Evolutionary conservation across 2,329 filamentous ascomycete genomes (phyloP).

Genomic region (Pseudogymnoascus sp.): DNA sequence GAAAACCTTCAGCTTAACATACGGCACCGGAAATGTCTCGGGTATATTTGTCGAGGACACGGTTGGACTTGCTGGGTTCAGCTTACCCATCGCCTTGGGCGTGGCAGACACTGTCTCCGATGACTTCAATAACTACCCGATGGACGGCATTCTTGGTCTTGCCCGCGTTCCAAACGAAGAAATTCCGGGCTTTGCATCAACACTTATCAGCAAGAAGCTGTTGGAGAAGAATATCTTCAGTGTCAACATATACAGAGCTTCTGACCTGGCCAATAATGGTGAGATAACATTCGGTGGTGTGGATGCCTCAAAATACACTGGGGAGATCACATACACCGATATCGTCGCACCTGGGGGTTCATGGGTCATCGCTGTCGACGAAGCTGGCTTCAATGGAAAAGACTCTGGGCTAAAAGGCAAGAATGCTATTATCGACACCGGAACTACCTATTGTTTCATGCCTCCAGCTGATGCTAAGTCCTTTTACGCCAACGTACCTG

Average conservation of each 20-base stretch:
- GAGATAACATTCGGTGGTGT: constrained; percentile 69
- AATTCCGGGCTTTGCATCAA: constrained; percentile 60
- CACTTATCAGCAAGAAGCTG: constrained; percentile 47
- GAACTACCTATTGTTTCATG: constrained; percentile 72
- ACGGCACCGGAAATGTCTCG: constrained; percentile 65
- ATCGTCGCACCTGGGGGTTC: constrained; percentile 46
- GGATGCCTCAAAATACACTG: constrained; percentile 59
- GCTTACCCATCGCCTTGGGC: constrained; percentile 60
- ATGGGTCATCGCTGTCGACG: constrained; percentile 68
- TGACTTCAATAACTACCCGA: constrained; percentile 70
- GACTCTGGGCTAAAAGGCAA: constrained; percentile 38
- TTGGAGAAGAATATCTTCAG: constrained; percentile 62
- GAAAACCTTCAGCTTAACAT: constrained; percentile 57
- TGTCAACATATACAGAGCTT: constrained; percentile 59
- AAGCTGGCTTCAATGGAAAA: constrained; percentile 54
- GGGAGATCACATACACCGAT: constrained; percentile 59
- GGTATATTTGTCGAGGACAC: constrained; percentile 61
- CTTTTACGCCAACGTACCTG: constrained; percentile 59
- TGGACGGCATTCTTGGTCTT: constrained; percentile 81
- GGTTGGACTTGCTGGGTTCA: constrained; percentile 58
- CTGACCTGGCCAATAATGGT: constrained; percentile 61
- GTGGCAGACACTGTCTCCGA: constrained; percentile 62
- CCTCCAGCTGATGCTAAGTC: constrained; percentile 57
- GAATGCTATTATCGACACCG: constrained; percentile 72
- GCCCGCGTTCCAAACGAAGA: constrained; percentile 48